Evolutionary conservation across 345 rosid genomes (phyloP).

Genomic region (Orychophragmus violaceus): DNA sequence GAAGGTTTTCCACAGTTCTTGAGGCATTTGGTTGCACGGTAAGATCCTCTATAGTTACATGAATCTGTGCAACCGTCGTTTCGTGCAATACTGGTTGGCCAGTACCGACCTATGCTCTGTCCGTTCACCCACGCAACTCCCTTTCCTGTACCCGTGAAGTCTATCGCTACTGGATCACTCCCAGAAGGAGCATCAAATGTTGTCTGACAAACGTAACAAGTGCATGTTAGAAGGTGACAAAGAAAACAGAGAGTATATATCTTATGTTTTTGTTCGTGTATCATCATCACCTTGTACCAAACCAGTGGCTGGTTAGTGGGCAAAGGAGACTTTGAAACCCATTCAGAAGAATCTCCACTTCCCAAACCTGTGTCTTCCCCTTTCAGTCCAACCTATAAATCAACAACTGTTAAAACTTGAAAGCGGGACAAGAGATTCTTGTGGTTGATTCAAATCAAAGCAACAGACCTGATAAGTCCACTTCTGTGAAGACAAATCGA

Average conservation of each 20-base stretch:
- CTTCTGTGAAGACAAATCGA: constrained; percentile 58
- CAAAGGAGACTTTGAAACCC: constrained; percentile 59
- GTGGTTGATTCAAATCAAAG: not conserved
- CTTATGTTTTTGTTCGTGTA: not conserved
- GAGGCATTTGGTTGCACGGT: constrained; percentile 60
- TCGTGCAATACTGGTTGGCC: constrained; percentile 61
- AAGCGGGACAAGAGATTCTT: constrained; percentile 8
- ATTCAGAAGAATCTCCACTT: constrained; percentile 62
- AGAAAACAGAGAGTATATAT: not conserved
- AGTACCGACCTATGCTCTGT: constrained; percentile 90
- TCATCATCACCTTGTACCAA: constrained; percentile 84
- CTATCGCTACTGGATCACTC: constrained; percentile 63
- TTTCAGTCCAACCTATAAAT: constrained; percentile 65
- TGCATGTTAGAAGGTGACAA: not conserved
- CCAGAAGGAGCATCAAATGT: constrained; percentile 66
- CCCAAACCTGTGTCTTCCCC: constrained; percentile 72
- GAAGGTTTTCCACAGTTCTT: constrained; percentile 88
- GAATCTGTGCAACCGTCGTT: constrained; percentile 54
- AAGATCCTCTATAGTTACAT: constrained; percentile 76
- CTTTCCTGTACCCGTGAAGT: constrained; percentile 86
- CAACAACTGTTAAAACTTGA: not conserved
- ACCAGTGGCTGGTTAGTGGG: constrained; percentile 72
- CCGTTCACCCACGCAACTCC: constrained; percentile 98
- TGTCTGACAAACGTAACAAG: constrained; percentile 40
- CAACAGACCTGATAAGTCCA: constrained; percentile 85